A percentile compares a stretch with the other conserved stretches of the same genome.
Evolutionary conservation across 1,139 yeast species (phyloP).

Genomic region (Scheffersomyces stambukii): DNA sequence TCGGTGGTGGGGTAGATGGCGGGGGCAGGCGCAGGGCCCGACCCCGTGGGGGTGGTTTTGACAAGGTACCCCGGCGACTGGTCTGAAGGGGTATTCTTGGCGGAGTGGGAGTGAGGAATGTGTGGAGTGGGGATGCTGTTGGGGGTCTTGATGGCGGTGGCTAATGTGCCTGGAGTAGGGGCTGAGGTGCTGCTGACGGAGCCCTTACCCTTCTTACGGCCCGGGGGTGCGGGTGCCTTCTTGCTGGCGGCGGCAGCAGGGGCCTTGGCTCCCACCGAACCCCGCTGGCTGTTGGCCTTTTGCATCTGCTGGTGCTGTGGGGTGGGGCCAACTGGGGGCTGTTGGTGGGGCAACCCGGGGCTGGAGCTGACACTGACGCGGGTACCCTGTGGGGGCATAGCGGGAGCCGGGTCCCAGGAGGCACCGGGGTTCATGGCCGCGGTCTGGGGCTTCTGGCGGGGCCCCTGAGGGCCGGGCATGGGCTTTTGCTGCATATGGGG

Average conservation of each 20-base stretch:
- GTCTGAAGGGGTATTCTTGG: slow-evolving; percentile 40
- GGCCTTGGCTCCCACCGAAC: slow-evolving; percentile 11
- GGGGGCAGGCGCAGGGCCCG: slow-evolving; percentile 5
- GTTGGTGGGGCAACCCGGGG: no score
- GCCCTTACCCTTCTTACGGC: slow-evolving; percentile 27
- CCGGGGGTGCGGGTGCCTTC: slow-evolving; percentile 6
- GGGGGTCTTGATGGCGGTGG: slow-evolving; percentile 42
- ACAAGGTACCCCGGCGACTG: slow-evolving; percentile 31
- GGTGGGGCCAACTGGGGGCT: no score
- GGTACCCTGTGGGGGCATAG: no score
- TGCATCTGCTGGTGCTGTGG: slow-evolving; percentile 10
- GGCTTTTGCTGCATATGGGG: slow-evolving; percentile 21
- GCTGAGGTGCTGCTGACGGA: slow-evolving; percentile 21
- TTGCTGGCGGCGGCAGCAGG: slow-evolving; percentile 10
- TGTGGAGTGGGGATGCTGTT: slow-evolving; percentile 45
- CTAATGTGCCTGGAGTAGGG: slow-evolving; percentile 40
- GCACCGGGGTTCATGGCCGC: no score
- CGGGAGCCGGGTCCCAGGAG: no score
- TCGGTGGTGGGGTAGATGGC: slow-evolving; percentile 17
- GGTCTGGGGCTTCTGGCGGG: slow-evolving; percentile 8
- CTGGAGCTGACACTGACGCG: no score
- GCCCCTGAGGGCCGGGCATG: slow-evolving; percentile 10
- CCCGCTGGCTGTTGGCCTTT: slow-evolving; percentile 12
- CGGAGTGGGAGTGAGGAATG: slow-evolving; percentile 30
- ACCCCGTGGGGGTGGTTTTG: slow-evolving; percentile 7